Evolutionary conservation across 169 alveolate genomes (phyloP).

Genomic region (Blepharisma undulans): DNA sequence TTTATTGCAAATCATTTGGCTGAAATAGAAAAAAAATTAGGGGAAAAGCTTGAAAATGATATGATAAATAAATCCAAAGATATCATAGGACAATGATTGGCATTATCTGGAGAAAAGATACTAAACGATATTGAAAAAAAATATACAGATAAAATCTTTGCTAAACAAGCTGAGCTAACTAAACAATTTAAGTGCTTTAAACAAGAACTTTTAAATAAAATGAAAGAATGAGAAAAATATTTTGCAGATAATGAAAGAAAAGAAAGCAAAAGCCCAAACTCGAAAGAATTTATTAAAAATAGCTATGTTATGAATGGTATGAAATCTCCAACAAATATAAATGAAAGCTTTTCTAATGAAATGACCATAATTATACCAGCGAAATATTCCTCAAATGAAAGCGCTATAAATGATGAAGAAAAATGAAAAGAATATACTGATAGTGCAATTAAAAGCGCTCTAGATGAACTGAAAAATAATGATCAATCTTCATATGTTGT

Average conservation of each 20-base stretch:
- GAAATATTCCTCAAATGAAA: too few relatives aligned
- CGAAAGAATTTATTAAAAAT: not conserved
- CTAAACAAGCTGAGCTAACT: not conserved
- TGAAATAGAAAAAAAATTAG: not conserved
- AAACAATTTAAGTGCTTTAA: not conserved
- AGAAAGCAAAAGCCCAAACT: not conserved
- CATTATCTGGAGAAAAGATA: not conserved
- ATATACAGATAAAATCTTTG: not conserved
- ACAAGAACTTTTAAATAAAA: too few relatives aligned
- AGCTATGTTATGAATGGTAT: not conserved
- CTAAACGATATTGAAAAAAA: not conserved
- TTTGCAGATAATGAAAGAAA: not conserved
- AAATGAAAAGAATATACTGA: too few relatives aligned
- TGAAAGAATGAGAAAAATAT: not conserved
- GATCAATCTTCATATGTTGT: not conserved
- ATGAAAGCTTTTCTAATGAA: too few relatives aligned
- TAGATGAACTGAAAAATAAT: too few relatives aligned
- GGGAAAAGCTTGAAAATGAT: not conserved
- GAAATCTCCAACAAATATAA: too few relatives aligned
- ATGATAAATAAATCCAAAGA: not conserved
- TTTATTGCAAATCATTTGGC: not conserved
- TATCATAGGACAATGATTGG: not conserved
- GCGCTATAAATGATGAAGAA: too few relatives aligned
- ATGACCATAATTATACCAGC: too few relatives aligned
- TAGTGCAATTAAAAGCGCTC: too few relatives aligned